A percentile compares a stretch with the other conserved stretches of the same genome.
Conservation (phyloP, 805 yeast genomes). For the Ogataea polymorpha region DNA sequence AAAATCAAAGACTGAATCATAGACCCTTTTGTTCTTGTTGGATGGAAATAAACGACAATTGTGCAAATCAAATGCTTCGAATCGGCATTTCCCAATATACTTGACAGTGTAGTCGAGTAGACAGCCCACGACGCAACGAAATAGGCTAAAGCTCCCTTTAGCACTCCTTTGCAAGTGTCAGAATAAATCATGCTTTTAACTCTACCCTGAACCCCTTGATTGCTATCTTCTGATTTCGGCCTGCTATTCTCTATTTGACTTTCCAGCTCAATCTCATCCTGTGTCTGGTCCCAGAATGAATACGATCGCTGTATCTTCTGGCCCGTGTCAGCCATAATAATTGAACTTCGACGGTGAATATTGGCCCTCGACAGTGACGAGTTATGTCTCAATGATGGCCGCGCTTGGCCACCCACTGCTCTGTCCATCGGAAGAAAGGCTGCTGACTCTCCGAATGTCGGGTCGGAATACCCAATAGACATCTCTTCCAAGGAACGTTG, state of each 20-base stretch:
- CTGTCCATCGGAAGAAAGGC: conserved; percentile 7
- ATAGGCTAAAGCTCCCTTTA: conserved; percentile 75
- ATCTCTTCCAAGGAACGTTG: neutral
- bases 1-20: conserved; percentile 73
- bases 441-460: neutral
- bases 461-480: conserved; percentile 1
- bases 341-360: conserved; percentile 34
- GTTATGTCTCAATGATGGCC: conserved; percentile 9
- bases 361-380: conserved; percentile 16
- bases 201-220: conserved; percentile 8
- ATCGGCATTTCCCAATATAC: conserved; percentile 59
- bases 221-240: conserved; percentile 8
- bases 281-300: conserved; percentile 29
- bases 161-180: conserved; percentile 28
- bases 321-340: conserved; percentile 45
- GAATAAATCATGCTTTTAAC: neutral
- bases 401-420: conserved; percentile 3
- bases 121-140: conserved; percentile 71
- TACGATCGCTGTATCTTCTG: conserved; percentile 31
- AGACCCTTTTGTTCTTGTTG: conserved; percentile 73
- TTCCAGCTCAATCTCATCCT: conserved; percentile 20
- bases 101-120: conserved; percentile 49
- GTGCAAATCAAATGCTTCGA: conserved; percentile 82
- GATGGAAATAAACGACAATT: conserved; percentile 80
- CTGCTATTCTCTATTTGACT: conserved; percentile 8